These are phyloP conservation scores for Inosperma sp. DNA, from an alignment of 768 basidiomycete genomes.

Conservation along the genomic window DNA sequence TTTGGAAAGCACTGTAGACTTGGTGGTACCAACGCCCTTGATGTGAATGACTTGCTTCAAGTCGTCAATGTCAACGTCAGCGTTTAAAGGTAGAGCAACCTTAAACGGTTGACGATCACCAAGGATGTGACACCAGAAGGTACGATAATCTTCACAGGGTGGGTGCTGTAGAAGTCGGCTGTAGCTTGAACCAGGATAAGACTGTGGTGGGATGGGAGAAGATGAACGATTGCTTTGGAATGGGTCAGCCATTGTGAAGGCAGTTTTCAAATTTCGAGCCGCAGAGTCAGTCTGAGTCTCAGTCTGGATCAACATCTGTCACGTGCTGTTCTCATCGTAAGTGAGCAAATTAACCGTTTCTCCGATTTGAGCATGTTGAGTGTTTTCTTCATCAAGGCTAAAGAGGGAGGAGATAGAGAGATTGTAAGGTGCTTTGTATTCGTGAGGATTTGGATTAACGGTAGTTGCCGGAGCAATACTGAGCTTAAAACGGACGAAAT, in stretches of 20 bases:
- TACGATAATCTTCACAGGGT: conserved; percentile 1
- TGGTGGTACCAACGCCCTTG: conserved; percentile 3
- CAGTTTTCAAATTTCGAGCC: no score
- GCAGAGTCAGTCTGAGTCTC: no score
- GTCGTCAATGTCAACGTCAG: not conserved
- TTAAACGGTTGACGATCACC: conserved; percentile 1
- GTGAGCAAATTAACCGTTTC: no score
- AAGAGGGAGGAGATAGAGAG: no score
- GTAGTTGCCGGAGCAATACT: no score
- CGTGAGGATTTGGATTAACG: no score
- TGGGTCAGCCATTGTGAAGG: not conserved
- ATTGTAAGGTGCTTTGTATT: no score
- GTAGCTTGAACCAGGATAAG: not conserved
- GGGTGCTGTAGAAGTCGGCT: not conserved
- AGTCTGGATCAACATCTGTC: no score
- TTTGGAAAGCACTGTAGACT: conserved; percentile 2
- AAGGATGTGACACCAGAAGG: conserved; percentile 1
- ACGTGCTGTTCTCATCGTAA: no score
- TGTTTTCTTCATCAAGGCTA: no score
- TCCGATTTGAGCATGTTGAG: no score
- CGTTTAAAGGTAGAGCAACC: not conserved
- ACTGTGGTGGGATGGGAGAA: not conserved
- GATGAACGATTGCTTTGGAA: not conserved
- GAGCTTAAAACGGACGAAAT: no score
- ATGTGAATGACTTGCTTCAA: conserved; percentile 1